These are phyloP conservation scores for Aureobasidium namibiae DNA, from an alignment of 2,329 filamentous ascomycete species.

Conservation along the genomic window DNA sequence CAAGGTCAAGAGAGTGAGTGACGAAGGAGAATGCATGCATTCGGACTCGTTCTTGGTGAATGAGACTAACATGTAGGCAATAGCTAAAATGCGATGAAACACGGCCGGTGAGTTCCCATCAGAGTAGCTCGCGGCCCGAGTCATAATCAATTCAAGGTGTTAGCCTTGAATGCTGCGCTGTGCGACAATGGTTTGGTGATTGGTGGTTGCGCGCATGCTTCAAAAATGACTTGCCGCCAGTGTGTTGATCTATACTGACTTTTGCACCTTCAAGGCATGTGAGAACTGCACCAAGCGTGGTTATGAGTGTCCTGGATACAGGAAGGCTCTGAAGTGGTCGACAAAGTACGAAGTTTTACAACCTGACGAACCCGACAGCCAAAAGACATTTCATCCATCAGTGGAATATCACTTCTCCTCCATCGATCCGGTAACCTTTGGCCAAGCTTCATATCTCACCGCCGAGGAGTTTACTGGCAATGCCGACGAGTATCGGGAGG, in stretches of 20 bases:
- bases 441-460: not conserved
- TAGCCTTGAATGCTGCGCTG: not conserved
- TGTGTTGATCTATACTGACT: not conserved
- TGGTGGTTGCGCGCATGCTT: not conserved
- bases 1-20: conserved; percentile 11
- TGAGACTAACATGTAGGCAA: not conserved
- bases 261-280: conserved; percentile 22
- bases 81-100: conserved; percentile 37
- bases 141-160: not conserved
- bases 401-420: conserved; percentile 16
- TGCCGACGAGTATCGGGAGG: not conserved
- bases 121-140: not conserved
- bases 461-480: not conserved
- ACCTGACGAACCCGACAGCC: conserved; percentile 17
- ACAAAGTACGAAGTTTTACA: conserved; percentile 41
- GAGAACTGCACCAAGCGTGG: conserved; percentile 36
- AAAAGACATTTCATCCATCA: conserved; percentile 7
- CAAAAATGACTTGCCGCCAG: not conserved
- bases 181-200: not conserved
- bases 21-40: not conserved
- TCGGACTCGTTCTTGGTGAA: not conserved
- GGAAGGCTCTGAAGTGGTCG: conserved; percentile 40
- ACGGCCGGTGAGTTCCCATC: conserved; percentile 20
- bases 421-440: conserved; percentile 14
- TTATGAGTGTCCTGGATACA: conserved; percentile 39